Evolutionary conservation across 495 filamentous ascomycete genomes (phyloP), one percentile per base, ranked within the genome.

Genomic region (Bathelium albidoporum): DNA sequence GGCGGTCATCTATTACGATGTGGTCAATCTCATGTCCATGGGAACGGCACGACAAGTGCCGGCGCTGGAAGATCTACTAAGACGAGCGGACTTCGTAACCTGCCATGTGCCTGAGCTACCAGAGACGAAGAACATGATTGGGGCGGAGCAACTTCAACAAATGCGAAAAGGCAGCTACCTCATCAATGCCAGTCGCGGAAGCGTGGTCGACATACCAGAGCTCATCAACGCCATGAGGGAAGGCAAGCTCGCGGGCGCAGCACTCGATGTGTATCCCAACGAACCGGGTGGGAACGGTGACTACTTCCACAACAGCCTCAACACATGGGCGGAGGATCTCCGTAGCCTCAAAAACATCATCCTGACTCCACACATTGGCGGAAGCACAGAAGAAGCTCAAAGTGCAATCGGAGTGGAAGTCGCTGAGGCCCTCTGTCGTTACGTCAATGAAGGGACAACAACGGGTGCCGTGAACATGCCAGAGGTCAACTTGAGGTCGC

Each of bases 301-400:
- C 72, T 95, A 96, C 76, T 99, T 99, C 81, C 89, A 83, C 71
- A 85, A 83, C 70, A 75, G 82, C n/a, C 81, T 99, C 67, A 96
- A 96, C 73, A 65, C 73, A 20, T 97, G 91, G 91, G 87, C 82
- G n/a, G 81, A 89, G 60, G 92, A 96, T 64, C 84, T 99, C 53
- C 85, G 89, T 29, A 80, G 81, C 41, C 81, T 97, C 58, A 91
- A 87, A 74, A 99, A 99, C 75, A 76, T 99, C 67, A 95, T 99
- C 64, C 80, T 99, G 32, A 93, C 92, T 2, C 94, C 94, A 24
- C 94, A 99, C 72, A 97, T 99, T 70, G 94, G 94, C 61, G 94
- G 94, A 34, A 95, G 89, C 76, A 99, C 95, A 2, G 95, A 99
- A 74, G 92, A 99, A 78, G 95, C 95, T 5, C 95, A 99, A 77